phyloP scores from a whole-genome alignment of 2,329 filamentous ascomycete genomes.

The Hypocreales sp. region DNA sequence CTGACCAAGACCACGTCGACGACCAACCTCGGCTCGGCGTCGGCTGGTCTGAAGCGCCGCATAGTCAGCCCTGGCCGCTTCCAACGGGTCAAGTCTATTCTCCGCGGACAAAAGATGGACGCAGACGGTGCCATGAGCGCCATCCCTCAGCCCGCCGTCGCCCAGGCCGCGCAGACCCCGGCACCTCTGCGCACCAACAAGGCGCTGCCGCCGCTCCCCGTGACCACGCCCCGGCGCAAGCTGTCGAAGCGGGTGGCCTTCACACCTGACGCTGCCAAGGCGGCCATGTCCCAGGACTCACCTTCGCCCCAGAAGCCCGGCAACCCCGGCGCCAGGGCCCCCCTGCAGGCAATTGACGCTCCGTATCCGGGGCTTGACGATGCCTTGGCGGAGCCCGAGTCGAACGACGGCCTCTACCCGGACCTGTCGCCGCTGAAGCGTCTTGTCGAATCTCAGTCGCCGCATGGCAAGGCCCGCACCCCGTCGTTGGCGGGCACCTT shows the following conservation, averaged over 20 bases:
- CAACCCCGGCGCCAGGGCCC: conserved; percentile 25
- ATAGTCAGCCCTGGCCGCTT: conserved; percentile 34
- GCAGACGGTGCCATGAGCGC: conserved; percentile 26
- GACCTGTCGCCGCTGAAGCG: conserved; percentile 30
- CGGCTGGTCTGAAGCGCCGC: conserved; percentile 18
- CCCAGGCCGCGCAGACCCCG: conserved; percentile 30
- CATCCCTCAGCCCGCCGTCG: conserved; percentile 27
- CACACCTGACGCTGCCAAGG: conserved; percentile 49
- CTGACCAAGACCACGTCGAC: conserved; percentile 29
- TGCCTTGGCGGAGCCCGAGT: conserved; percentile 10
- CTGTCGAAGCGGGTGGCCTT: conserved; percentile 64
- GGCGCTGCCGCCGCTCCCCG: conserved; percentile 31
- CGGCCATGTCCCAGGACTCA: conserved; percentile 28
- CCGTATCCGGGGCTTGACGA: conserved; percentile 15
- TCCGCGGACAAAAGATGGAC: conserved; percentile 25
- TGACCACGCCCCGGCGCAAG: conserved; percentile 54
- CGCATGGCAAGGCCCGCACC: conserved; percentile 11
- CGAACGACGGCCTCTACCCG: conserved; percentile 31
- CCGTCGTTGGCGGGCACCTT: conserved; percentile 40
- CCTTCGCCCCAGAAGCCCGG: conserved; percentile 40
- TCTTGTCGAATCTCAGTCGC: conserved; percentile 11
- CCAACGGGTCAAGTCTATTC: conserved; percentile 42
- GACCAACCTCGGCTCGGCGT: conserved; percentile 14
- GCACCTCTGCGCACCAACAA: conserved; percentile 30
- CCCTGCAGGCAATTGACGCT: conserved; percentile 8